phyloP scores from a whole-genome alignment of 805 yeast genomes.

The Hanseniaspora clermontiae region DNA sequence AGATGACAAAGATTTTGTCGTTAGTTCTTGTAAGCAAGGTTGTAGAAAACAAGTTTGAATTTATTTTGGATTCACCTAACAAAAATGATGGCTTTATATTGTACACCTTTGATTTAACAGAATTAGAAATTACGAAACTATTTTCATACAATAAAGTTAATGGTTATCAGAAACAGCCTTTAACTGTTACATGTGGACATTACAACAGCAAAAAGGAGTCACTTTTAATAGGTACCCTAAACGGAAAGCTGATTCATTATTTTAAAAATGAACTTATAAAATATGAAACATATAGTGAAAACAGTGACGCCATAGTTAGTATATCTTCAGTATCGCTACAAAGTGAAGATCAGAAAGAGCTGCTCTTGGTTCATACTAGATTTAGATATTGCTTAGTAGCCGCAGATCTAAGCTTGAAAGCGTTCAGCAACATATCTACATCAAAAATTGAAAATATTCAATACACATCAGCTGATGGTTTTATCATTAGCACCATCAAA shows the following conservation, averaged over 20 bases:
- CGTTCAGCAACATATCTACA: not conserved
- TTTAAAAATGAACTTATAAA: no score
- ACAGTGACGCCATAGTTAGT: not conserved
- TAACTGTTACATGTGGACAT: not conserved
- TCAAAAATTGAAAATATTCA: not conserved
- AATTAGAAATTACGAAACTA: not conserved
- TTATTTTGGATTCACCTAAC: slow-evolving; percentile 4
- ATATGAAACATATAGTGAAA: not conserved
- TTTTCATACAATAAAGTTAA: not conserved
- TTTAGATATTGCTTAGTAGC: not conserved
- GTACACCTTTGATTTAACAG: not conserved
- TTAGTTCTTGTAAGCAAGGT: not conserved
- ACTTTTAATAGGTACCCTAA: not conserved
- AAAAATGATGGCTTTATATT: not conserved
- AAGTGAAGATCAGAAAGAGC: not conserved
- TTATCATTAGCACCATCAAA: slow-evolving; percentile 47
- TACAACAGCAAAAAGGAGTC: not conserved
- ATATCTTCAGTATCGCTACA: not conserved
- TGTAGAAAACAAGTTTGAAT: not conserved
- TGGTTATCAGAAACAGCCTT: not conserved
- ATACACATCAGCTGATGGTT: slow-evolving; percentile 21
- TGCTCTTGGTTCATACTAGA: not conserved
- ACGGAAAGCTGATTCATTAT: slow-evolving; percentile 1
- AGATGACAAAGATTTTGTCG: not conserved
- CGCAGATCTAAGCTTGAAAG: not conserved